These are phyloP conservation scores for Fusarium caatingaense DNA, from an alignment of 2,329 filamentous ascomycete genomes.

Conservation along the genomic window DNA sequence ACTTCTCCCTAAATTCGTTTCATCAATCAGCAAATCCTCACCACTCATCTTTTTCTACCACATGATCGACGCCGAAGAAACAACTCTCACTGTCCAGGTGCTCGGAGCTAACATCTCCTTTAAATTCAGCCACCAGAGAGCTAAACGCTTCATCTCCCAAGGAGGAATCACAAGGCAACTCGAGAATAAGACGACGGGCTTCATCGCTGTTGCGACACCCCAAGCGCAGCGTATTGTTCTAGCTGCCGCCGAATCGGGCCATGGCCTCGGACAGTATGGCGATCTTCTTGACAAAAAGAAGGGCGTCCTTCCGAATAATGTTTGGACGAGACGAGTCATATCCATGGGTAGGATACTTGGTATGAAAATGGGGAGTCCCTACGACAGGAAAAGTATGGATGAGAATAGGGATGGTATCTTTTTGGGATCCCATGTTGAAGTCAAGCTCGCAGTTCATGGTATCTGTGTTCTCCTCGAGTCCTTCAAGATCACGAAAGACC, in stretches of 20 bases:
- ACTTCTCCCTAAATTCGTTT: conserved; percentile 39
- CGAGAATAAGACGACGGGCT: conserved; percentile 49
- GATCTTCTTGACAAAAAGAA: conserved; percentile 46
- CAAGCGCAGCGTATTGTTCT: conserved; percentile 43
- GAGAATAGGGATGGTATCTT: conserved; percentile 43
- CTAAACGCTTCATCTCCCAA: conserved; percentile 1
- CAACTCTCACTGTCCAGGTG: conserved; percentile 47
- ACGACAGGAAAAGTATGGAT: conserved; percentile 39
- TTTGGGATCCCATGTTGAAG: conserved; percentile 54
- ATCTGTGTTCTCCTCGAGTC: conserved; percentile 46
- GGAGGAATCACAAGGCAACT: conserved; percentile 24
- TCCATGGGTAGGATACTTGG: conserved; percentile 46
- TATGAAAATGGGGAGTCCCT: conserved; percentile 47
- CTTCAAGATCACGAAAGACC: conserved; percentile 43
- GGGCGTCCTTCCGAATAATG: conserved; percentile 45
- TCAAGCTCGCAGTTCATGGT: conserved; percentile 53
- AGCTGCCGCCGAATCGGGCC: conserved; percentile 51
- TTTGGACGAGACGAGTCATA: conserved; percentile 50
- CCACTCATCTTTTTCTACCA: conserved; percentile 50
- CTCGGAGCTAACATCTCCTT: conserved; percentile 50
- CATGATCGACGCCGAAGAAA: conserved; percentile 40
- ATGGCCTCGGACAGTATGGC: conserved; percentile 46
- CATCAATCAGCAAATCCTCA: conserved; percentile 24
- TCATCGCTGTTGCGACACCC: conserved; percentile 43
- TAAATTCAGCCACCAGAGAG: conserved; percentile 47